A percentile compares a stretch with the other conserved stretches of the same genome.
Evolutionary conservation across 2,329 filamentous ascomycete species (phyloP).

Genomic region (Hirsutella minnesotensis): DNA sequence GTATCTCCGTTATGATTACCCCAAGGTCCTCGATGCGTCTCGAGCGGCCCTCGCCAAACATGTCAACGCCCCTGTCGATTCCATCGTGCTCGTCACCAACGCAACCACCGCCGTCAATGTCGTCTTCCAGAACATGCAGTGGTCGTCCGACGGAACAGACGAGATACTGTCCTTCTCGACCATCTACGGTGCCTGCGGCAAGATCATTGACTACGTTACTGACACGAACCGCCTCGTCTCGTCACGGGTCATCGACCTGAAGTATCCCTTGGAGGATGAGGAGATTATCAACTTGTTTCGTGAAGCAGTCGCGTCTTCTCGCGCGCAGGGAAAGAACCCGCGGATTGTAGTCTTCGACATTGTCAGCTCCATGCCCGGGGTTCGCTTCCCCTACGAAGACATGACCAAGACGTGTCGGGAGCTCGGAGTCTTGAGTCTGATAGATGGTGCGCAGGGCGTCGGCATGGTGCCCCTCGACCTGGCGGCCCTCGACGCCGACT

Average conservation of each 20-base stretch:
- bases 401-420: not conserved
- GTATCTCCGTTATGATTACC: not conserved
- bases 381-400: not conserved
- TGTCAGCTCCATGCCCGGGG: not conserved
- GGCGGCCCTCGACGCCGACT: not conserved
- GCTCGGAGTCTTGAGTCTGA: not conserved
- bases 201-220: not conserved
- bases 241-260: not conserved
- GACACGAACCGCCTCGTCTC: not conserved
- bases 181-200: constrained; percentile 1
- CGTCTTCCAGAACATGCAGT: not conserved
- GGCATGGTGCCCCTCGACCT: not conserved
- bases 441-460: not conserved
- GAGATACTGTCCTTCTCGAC: constrained; percentile 1
- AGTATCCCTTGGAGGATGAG: not conserved
- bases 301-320: not conserved
- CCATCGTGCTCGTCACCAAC: not conserved
- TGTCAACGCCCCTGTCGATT: not conserved
- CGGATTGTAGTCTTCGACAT: constrained; percentile 1
- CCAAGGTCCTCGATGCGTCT: not conserved
- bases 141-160: not conserved
- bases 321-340: not conserved
- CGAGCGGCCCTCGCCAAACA: not conserved
- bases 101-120: not conserved
- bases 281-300: not conserved